Percentiles rank a stretch among this genome's conserved stretches.
These are phyloP conservation scores for Polyplosphaeria fusca DNA, from an alignment of 495 filamentous ascomycete genomes.

Conservation along the genomic window DNA sequence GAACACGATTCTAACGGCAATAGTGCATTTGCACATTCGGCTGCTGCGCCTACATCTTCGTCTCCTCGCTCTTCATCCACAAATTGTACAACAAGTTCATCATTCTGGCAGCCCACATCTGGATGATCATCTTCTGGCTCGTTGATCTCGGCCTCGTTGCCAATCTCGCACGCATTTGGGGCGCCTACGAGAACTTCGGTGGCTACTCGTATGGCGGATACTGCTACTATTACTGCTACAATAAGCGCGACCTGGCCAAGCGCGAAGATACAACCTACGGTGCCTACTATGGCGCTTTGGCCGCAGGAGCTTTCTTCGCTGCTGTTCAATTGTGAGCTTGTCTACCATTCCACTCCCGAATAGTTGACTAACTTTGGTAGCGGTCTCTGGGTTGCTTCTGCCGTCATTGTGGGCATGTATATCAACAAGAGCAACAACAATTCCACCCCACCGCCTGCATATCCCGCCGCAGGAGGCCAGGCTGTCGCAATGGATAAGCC, in stretches of 20 bases:
- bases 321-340: constrained; percentile 18
- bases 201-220: constrained; percentile 1
- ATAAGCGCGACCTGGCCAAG: constrained; percentile 3
- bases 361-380: constrained; percentile 5
- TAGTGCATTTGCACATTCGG: constrained; percentile 23
- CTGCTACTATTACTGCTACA: constrained; percentile 3
- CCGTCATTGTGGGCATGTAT: constrained; percentile 16
- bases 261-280: constrained; percentile 13
- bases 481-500: neutral
- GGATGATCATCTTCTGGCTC: constrained; percentile 32
- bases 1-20: neutral
- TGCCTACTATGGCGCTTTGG: constrained; percentile 25
- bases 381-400: constrained; percentile 9
- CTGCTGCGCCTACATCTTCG: constrained; percentile 12
- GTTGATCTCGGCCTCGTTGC: constrained; percentile 28
- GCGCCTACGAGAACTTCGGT: neutral
- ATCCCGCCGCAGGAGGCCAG: neutral
- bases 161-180: constrained; percentile 20
- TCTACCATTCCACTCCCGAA: neutral
- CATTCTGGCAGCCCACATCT: constrained; percentile 15
- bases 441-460: constrained; percentile 6
- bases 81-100: constrained; percentile 22
- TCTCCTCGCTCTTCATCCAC: constrained; percentile 7
- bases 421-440: constrained; percentile 6
- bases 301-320: constrained; percentile 25